These are phyloP conservation scores for Urtica urens DNA, from an alignment of 306 rosid species.

Conservation along the genomic window DNA sequence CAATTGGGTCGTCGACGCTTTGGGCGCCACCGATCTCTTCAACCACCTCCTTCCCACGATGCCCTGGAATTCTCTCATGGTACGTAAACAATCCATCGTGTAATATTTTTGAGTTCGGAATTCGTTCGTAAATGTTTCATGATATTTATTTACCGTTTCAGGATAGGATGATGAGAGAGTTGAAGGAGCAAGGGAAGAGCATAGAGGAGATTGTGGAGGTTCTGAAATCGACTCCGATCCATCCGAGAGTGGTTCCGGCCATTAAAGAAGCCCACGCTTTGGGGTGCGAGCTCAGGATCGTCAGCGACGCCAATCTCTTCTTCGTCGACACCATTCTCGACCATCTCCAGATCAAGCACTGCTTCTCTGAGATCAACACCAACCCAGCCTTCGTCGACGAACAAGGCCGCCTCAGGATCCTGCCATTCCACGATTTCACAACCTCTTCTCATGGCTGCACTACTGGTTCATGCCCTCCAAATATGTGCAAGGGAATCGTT, in stretches of 20 bases:
- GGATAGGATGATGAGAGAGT: conserved; percentile 30
- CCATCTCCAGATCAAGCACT: conserved; percentile 52
- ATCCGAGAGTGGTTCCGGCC: conserved; percentile 9
- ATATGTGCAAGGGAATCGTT: conserved; percentile 65
- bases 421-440: conserved; percentile 46
- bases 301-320: conserved; percentile 63
- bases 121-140: not conserved
- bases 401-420: conserved; percentile 44
- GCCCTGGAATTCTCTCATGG: conserved; percentile 93
- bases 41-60: conserved; percentile 54
- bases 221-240: conserved; percentile 4
- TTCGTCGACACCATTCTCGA: conserved; percentile 56
- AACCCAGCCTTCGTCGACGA: conserved; percentile 56
- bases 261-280: conserved; percentile 9
- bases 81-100: not conserved
- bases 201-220: conserved; percentile 6
- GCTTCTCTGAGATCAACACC: conserved; percentile 56
- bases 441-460: conserved; percentile 43
- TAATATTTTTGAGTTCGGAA: not conserved
- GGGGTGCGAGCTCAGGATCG: conserved; percentile 60
- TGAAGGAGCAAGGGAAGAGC: conserved; percentile 6
- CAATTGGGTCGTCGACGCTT: conserved; percentile 62
- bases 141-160: conserved; percentile 1
- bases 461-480: conserved; percentile 49
- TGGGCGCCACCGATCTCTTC: conserved; percentile 58